phyloP scores from a whole-genome alignment of 371 early-diverging fungal species.

The Rhizopus stolonifer region DNA sequence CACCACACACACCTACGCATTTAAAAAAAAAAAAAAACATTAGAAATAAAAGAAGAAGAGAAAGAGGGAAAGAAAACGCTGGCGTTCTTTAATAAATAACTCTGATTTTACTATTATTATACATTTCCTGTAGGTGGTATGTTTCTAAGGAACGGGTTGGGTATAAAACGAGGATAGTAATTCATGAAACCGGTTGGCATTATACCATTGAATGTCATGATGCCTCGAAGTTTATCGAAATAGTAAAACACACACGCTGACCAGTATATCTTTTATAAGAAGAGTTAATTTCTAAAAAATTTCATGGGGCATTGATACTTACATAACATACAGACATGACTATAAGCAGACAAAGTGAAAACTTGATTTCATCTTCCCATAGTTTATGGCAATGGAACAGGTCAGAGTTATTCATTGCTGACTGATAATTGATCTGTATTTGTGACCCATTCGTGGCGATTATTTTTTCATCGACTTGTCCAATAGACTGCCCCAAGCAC shows the following conservation, averaged over 20 bases:
- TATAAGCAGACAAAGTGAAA: constrained; percentile 30
- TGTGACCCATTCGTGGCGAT: constrained; percentile 3
- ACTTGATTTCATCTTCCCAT: constrained; percentile 45
- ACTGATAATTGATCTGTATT: not conserved
- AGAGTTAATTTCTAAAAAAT: not conserved
- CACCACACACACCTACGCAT: no score
- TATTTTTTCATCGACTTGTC: constrained; percentile 2
- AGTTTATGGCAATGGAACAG: constrained; percentile 36
- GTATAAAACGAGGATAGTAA: constrained; percentile 4
- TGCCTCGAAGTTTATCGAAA: constrained; percentile 30
- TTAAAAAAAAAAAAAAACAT: constrained; percentile 4
- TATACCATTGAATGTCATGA: constrained; percentile 4
- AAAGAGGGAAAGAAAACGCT: constrained; percentile 9
- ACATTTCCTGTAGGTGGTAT: not conserved
- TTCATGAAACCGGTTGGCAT: constrained; percentile 9
- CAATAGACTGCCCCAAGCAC: constrained; percentile 25
- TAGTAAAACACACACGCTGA: constrained; percentile 38
- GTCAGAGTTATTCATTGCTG: not conserved
- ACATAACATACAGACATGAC: constrained; percentile 34
- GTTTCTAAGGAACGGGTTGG: not conserved
- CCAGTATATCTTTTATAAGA: constrained; percentile 33
- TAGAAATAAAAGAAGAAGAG: not conserved
- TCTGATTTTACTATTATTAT: not conserved
- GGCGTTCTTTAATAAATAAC: constrained; percentile 1
- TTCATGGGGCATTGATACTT: constrained; percentile 7